A percentile compares a stretch with the other conserved stretches of the same genome.
Conservation (phyloP, 352 stramenopile genomes). For the Phytophthora pinifolia region DNA sequence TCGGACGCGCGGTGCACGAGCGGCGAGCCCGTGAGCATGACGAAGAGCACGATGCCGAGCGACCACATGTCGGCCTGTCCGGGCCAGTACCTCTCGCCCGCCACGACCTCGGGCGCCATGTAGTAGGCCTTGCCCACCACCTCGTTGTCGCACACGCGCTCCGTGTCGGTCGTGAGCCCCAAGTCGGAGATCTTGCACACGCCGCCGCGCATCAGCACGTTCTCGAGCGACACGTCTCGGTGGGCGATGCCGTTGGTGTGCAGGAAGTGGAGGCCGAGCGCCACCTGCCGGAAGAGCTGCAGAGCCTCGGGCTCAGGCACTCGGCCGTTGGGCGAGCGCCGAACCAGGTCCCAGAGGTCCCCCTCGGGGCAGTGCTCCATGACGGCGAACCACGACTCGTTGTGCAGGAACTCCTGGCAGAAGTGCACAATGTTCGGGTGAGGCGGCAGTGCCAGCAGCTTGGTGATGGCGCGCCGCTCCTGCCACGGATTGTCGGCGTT, state of each 20-base stretch:
- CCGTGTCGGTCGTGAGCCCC: slow-evolving; percentile 38
- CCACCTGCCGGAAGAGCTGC: slow-evolving; percentile 32
- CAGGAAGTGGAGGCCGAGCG: slow-evolving; percentile 35
- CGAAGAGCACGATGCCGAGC: slow-evolving; percentile 61
- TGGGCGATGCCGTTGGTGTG: slow-evolving; percentile 48
- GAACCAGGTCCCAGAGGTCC: slow-evolving; percentile 39
- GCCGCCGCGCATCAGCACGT: slow-evolving; percentile 35
- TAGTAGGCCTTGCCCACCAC: slow-evolving; percentile 49
- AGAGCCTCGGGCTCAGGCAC: slow-evolving; percentile 26
- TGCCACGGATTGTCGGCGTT: slow-evolving; percentile 45
- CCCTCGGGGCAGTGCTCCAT: slow-evolving; percentile 54
- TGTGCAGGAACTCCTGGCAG: slow-evolving; percentile 41
- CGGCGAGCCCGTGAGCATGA: slow-evolving; percentile 58
- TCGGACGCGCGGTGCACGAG: slow-evolving; percentile 33
- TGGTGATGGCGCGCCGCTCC: slow-evolving; percentile 25
- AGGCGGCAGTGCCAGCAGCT: slow-evolving; percentile 18
- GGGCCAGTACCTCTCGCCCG: slow-evolving; percentile 36
- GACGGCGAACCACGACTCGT: slow-evolving; percentile 44
- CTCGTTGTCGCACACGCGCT: slow-evolving; percentile 20
- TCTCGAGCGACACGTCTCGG: slow-evolving; percentile 59
- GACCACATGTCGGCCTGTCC: slow-evolving; percentile 63
- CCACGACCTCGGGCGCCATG: slow-evolving; percentile 54
- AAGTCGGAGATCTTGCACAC: slow-evolving; percentile 59
- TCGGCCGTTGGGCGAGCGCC: slow-evolving; percentile 19
- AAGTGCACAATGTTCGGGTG: slow-evolving; percentile 49